Evolutionary conservation across 2,329 filamentous ascomycete genomes (phyloP).

Genomic region (Diplocarpon rosae): DNA sequence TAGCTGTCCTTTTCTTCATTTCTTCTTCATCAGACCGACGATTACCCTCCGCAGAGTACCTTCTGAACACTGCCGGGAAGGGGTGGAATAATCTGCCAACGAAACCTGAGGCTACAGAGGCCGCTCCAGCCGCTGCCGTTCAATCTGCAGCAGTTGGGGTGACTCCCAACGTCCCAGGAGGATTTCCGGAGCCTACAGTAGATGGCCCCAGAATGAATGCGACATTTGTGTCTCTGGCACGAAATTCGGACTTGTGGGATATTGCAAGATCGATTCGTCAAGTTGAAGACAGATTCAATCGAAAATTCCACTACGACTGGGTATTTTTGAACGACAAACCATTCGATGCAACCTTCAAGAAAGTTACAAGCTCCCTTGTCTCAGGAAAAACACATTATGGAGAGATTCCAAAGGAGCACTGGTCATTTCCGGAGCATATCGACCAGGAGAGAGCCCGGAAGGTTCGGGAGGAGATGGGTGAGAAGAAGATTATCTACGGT

Average conservation of each 20-base stretch:
- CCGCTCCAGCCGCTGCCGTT: not conserved
- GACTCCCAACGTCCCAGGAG: slow-evolving; percentile 23
- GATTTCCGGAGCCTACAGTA: slow-evolving; percentile 35
- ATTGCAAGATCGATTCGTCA: slow-evolving; percentile 93
- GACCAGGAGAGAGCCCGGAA: slow-evolving; percentile 87
- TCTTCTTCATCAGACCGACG: slow-evolving; percentile 45
- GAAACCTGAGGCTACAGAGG: slow-evolving; percentile 16
- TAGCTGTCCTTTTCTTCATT: slow-evolving; percentile 74
- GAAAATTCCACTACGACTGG: slow-evolving; percentile 96
- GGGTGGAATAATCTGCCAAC: slow-evolving; percentile 17
- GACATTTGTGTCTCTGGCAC: slow-evolving; percentile 90
- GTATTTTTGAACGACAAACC: slow-evolving; percentile 96
- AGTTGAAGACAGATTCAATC: slow-evolving; percentile 96
- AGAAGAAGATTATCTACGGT: slow-evolving; percentile 95
- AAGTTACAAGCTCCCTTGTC: slow-evolving; percentile 77
- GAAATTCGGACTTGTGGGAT: slow-evolving; percentile 92
- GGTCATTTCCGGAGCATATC: slow-evolving; percentile 94
- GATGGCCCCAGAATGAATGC: slow-evolving; percentile 80
- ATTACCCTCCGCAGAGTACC: slow-evolving; percentile 25
- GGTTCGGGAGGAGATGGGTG: slow-evolving; percentile 87
- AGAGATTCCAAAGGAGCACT: slow-evolving; percentile 81
- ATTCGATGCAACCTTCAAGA: slow-evolving; percentile 89
- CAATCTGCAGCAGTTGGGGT: slow-evolving; percentile 6
- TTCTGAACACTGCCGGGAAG: slow-evolving; percentile 17
- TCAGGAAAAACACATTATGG: slow-evolving; percentile 90